These are phyloP conservation scores for Elaeis guineensis DNA, from an alignment of 176 grass and related monocot species.

Conservation along the genomic window DNA sequence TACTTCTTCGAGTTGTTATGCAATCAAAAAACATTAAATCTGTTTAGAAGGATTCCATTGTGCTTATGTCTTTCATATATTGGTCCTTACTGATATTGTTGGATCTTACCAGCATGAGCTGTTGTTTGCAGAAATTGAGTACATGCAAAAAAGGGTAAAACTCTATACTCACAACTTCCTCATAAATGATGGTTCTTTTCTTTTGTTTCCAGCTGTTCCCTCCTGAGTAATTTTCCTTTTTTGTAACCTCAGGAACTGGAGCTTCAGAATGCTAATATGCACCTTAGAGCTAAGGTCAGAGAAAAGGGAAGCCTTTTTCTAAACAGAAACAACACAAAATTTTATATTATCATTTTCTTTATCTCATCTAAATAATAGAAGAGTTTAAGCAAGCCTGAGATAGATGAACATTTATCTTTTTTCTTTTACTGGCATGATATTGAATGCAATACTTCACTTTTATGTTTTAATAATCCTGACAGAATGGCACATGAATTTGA, in stretches of 20 bases:
- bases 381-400: background rate
- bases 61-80: background rate
- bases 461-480: no score
- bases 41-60: background rate
- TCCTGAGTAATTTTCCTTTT: no score
- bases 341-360: background rate
- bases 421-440: no score
- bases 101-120: conserved; percentile 49
- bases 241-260: conserved; percentile 40
- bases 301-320: background rate
- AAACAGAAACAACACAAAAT: background rate
- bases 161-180: background rate
- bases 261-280: conserved; percentile 59
- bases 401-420: no score
- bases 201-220: no score
- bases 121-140: conserved; percentile 49
- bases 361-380: background rate
- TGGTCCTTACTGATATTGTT: background rate
- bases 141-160: conserved; percentile 61
- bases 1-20: no score
- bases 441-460: no score
- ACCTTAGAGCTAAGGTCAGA: conserved; percentile 52
- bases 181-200: no score
- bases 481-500: no score
- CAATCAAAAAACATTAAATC: no score